Percentiles rank a stretch among this genome's conserved stretches.
These are phyloP conservation scores for Psilocybe azurescens DNA, from an alignment of 768 basidiomycete species.

Conservation along the genomic window DNA sequence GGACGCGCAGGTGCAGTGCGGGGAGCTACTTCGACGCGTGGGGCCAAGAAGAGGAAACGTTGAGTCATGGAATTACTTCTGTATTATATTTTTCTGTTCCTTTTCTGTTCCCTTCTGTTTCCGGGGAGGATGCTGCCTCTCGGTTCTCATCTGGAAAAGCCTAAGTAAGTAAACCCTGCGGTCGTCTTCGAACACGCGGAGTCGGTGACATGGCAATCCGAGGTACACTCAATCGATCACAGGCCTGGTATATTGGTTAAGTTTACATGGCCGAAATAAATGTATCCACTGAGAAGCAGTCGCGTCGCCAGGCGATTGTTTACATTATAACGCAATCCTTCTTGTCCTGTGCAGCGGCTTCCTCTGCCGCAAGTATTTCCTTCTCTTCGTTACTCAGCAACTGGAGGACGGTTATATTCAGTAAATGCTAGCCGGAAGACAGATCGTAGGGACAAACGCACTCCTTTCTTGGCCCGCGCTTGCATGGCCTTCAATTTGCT, in stretches of 20 bases:
- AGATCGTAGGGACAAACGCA: constrained; percentile 40
- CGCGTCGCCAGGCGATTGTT: constrained; percentile 4
- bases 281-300: constrained; percentile 1
- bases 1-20: constrained; percentile 34
- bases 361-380: constrained; percentile 57
- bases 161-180: background rate
- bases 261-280: constrained; percentile 9
- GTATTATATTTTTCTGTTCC: constrained; percentile 2
- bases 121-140: background rate
- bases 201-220: background rate
- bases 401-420: background rate
- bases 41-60: constrained; percentile 53
- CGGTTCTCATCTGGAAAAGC: background rate
- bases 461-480: constrained; percentile 77
- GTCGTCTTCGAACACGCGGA: background rate
- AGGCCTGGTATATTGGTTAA: constrained; percentile 6
- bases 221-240: background rate
- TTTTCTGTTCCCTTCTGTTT: background rate
- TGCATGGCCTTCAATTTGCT: constrained; percentile 74
- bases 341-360: constrained; percentile 43
- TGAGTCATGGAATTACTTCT: constrained; percentile 24
- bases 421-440: background rate
- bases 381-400: constrained; percentile 68
- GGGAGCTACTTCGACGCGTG: constrained; percentile 37
- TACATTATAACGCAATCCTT: constrained; percentile 66